Percentiles rank a stretch among this genome's conserved stretches.
Conservation (phyloP, 2,329 filamentous ascomycete genomes). For the Paraphaeosphaeria sporulosa region DNA sequence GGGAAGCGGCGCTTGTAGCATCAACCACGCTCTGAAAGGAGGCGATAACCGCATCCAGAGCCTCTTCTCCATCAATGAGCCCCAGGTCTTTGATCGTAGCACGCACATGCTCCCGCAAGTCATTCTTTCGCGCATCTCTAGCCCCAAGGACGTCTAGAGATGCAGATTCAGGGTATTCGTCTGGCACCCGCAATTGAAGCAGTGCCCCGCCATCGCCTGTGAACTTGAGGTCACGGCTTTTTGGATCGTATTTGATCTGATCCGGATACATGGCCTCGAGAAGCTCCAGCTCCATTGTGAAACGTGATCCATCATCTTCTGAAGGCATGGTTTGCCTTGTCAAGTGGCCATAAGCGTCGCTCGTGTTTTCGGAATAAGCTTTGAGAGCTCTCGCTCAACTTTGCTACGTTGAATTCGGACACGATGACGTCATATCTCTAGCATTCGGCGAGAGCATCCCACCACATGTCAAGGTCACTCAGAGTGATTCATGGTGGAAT, state of each 20-base stretch:
- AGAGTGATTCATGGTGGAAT: no score
- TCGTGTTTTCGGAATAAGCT: neutral
- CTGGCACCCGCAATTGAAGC: constrained; percentile 50
- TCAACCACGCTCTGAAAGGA: constrained; percentile 46
- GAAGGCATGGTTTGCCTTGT: neutral
- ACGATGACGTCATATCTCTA: neutral
- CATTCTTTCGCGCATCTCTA: constrained; percentile 41
- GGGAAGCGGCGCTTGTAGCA: constrained; percentile 3
- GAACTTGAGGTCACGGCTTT: constrained; percentile 51
- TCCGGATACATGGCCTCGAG: constrained; percentile 56
- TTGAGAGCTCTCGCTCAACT: neutral
- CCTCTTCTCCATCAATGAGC: constrained; percentile 51
- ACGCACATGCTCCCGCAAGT: constrained; percentile 47
- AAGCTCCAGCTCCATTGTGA: constrained; percentile 47
- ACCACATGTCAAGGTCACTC: neutral
- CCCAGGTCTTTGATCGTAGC: constrained; percentile 32
- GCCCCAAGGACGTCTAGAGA: constrained; percentile 52
- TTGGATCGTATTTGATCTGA: constrained; percentile 44
- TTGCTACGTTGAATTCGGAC: neutral
- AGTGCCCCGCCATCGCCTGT: constrained; percentile 26
- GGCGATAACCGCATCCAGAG: constrained; percentile 52
- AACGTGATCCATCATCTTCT: constrained; percentile 10
- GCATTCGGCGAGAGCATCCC: neutral
- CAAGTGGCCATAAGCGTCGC: no score
- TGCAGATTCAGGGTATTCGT: constrained; percentile 46